phyloP scores from a whole-genome alignment of 1,284 basidiomycete species.

The Athelia psychrophila region DNA sequence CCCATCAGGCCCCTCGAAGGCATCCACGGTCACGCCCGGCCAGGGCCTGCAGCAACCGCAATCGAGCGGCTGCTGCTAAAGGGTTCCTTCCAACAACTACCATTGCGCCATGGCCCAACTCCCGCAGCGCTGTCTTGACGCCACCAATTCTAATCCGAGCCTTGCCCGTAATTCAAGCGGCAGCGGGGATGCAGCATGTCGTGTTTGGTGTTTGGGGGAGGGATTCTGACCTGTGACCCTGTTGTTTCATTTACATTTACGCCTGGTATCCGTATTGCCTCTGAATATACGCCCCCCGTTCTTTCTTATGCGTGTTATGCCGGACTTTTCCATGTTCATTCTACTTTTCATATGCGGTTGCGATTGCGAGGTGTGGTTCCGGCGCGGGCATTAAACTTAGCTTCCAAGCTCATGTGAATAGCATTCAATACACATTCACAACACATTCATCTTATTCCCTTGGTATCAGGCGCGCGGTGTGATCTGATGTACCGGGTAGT shows the following conservation, averaged over 20 bases:
- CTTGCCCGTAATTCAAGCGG: slow-evolving; percentile 3
- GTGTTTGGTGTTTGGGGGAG: too few relatives aligned
- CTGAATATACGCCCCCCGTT: not conserved
- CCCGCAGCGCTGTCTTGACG: slow-evolving; percentile 62
- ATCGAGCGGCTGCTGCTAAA: slow-evolving; percentile 54
- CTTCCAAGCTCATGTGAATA: too few relatives aligned
- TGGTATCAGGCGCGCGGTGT: too few relatives aligned
- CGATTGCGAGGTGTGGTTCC: too few relatives aligned
- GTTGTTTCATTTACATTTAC: not conserved
- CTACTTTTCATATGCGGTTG: too few relatives aligned
- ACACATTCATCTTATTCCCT: too few relatives aligned
- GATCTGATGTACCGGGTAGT: too few relatives aligned
- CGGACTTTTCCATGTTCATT: too few relatives aligned
- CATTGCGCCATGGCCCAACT: slow-evolving; percentile 74
- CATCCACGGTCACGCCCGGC: slow-evolving; percentile 48
- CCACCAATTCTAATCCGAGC: slow-evolving; percentile 5
- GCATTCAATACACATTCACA: too few relatives aligned
- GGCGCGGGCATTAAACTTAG: too few relatives aligned
- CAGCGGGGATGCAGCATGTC: not conserved
- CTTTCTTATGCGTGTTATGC: too few relatives aligned
- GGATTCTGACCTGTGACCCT: not conserved
- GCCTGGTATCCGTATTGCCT: too few relatives aligned
- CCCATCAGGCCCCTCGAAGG: slow-evolving; percentile 68
- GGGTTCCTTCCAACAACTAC: slow-evolving; percentile 30
- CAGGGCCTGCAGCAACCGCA: slow-evolving; percentile 55